A percentile compares a stretch with the other conserved stretches of the same genome.
Conservation (phyloP, 2,329 filamentous ascomycete species). For the Trichophyton verrucosum region DNA sequence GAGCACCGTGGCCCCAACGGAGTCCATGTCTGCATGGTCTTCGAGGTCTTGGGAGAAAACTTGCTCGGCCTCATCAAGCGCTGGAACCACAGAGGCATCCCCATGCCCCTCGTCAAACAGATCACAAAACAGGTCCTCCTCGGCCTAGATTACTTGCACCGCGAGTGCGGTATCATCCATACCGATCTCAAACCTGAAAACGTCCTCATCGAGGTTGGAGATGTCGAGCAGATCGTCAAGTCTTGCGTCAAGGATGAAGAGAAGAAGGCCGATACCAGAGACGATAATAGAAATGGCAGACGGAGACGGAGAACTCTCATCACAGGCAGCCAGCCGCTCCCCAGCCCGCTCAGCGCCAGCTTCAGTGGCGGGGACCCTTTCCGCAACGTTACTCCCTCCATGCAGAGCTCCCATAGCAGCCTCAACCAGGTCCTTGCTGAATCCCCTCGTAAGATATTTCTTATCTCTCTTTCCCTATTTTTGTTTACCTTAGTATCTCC, state of each 20-base stretch:
- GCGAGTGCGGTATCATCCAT: slow-evolving; percentile 97
- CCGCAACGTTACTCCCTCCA: slow-evolving; percentile 44
- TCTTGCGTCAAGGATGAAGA: slow-evolving; percentile 71
- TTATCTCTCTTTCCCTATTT: neutral
- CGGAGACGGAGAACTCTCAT: slow-evolving; percentile 85
- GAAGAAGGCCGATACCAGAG: slow-evolving; percentile 55
- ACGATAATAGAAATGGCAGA: slow-evolving; percentile 83
- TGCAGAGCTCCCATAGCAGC: slow-evolving; percentile 55
- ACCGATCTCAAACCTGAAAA: slow-evolving; percentile 97
- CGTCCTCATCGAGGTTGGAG: slow-evolving; percentile 94
- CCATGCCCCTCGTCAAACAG: slow-evolving; percentile 92
- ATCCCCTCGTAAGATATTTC: slow-evolving; percentile 44
- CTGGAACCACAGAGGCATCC: slow-evolving; percentile 96
- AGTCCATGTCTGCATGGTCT: slow-evolving; percentile 97
- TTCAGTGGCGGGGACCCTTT: slow-evolving; percentile 68
- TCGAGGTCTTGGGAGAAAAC: slow-evolving; percentile 94
- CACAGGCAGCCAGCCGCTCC: slow-evolving; percentile 89
- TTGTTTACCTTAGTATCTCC: neutral
- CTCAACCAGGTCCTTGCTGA: slow-evolving; percentile 76
- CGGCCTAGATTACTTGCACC: slow-evolving; percentile 88
- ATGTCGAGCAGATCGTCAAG: slow-evolving; percentile 97
- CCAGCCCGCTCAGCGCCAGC: slow-evolving; percentile 82
- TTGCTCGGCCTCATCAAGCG: slow-evolving; percentile 89
- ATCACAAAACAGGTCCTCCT: slow-evolving; percentile 97
- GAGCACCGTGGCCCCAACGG: slow-evolving; percentile 96